Base-by-base conservation (phyloP, 2,329 filamentous ascomycete species). In the Lachnellula cervina region DNA sequence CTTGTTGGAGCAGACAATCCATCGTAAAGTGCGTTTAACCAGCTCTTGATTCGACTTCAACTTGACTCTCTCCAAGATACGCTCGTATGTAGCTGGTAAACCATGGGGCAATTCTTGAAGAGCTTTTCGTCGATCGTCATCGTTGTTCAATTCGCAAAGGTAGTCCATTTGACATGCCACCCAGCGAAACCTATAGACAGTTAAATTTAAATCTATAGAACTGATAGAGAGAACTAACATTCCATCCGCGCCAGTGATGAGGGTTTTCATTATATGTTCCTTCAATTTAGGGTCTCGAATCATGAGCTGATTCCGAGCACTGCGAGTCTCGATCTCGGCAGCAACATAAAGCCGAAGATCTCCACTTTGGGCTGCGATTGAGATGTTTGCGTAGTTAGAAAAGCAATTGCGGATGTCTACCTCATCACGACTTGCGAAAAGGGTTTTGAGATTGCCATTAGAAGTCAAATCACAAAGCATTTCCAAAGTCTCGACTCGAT, bases 1-100 rank as follows among this genome's bases (percentile, higher is more conserved):
- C 6, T 35, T 4, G 13, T 32, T 32, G 4, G 40, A 43, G 17
- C 40, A 43, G 47, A 52, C 40, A 23, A 64, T 55, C 60, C 62
- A 67, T 17, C 48, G 50, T 9, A 67, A 38, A 9, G 59, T 51
- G 21, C 53, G 52, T 23, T 58, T 45, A 5, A 68, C 64, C 25
- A 68, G 32, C 5, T 43, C 34, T 38, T 62, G 61, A n/a, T 64
- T 58, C 21, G 5, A 52, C 48, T n/a, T 59, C 13, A 52, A 54
- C 16, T 66, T 59, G 14, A 70, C 59, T 34, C 55, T 58, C 2
- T 62, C 54, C 9, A 72, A 57, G 8, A 68, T 70, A 40, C 64
- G 58, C n/a, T 59, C 59, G 32, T 70, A 68, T 2, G 62, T 67
- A 37, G 63, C 61, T 6, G 63, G 62, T 5, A 69, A 48, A 34